These are phyloP conservation scores for Micractinium sp. DNA, from an alignment of 139 green algal genomes.

Conservation along the genomic window DNA sequence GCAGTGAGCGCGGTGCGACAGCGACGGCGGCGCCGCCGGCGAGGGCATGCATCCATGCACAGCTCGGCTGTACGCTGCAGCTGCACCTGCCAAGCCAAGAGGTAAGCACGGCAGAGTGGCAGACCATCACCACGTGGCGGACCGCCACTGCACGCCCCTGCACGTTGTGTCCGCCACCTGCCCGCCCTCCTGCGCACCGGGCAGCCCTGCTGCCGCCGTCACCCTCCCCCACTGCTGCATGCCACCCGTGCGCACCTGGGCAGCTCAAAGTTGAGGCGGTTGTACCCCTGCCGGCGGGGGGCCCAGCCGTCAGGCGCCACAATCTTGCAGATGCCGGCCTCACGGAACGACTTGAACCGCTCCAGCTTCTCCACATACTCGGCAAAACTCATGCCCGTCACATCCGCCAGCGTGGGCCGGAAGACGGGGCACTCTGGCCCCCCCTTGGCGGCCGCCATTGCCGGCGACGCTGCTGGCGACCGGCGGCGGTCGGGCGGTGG, in stretches of 20 bases:
- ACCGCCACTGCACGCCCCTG: too few relatives aligned
- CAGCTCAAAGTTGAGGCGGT: slow-evolving; percentile 52
- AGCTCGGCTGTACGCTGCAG: too few relatives aligned
- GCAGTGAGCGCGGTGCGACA: neutral
- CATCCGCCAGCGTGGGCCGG: slow-evolving; percentile 16
- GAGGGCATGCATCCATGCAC: too few relatives aligned
- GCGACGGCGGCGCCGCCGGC: neutral
- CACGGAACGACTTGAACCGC: slow-evolving; percentile 11
- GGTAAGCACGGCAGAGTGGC: too few relatives aligned
- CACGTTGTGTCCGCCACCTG: neutral
- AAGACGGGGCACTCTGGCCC: slow-evolving; percentile 19
- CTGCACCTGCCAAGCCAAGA: too few relatives aligned
- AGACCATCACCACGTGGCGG: too few relatives aligned
- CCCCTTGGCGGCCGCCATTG: slow-evolving; percentile 15
- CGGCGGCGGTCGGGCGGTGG: neutral
- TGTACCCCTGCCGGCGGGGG: slow-evolving; percentile 69
- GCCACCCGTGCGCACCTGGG: slow-evolving; percentile 33
- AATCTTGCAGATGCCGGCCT: slow-evolving; percentile 32
- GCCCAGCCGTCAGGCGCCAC: slow-evolving; percentile 45
- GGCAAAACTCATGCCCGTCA: slow-evolving; percentile 6
- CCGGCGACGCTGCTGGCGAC: neutral
- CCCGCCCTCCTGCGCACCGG: too few relatives aligned
- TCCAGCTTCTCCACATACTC: slow-evolving; percentile 32
- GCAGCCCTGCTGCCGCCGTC: too few relatives aligned
- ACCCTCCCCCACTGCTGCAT: neutral